A percentile compares a stretch with the other conserved stretches of the same genome.
Conservation (phyloP, 2,329 filamentous ascomycete species). For the Fusarium napiforme region DNA sequence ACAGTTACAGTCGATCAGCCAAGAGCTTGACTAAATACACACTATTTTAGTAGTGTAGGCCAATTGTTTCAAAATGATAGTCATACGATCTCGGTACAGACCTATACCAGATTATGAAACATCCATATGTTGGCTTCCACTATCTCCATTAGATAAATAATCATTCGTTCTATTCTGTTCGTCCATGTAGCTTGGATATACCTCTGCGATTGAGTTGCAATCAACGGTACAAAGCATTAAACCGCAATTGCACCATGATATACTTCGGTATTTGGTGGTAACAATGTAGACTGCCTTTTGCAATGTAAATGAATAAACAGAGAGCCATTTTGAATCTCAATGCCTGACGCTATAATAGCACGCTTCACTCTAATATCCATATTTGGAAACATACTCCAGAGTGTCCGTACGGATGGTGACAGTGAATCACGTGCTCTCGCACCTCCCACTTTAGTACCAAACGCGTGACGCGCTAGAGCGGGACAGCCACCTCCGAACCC, state of each 20-base stretch:
- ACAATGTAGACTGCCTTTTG: not conserved
- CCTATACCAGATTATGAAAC: not conserved
- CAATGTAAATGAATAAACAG: not conserved
- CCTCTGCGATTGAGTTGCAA: not conserved
- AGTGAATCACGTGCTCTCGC: constrained; percentile 44
- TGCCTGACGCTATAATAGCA: not conserved
- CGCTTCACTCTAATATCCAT: not conserved
- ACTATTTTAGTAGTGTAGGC: not conserved
- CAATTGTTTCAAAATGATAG: not conserved
- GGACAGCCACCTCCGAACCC: constrained; percentile 18
- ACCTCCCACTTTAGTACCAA: constrained; percentile 48
- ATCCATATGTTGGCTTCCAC: not conserved
- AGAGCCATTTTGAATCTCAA: not conserved
- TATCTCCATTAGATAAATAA: not conserved
- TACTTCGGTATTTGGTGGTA: not conserved
- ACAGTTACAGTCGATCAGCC: not conserved
- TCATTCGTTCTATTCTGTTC: not conserved
- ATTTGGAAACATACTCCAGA: not conserved
- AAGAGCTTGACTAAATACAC: not conserved
- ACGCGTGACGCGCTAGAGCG: constrained; percentile 47
- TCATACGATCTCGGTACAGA: not conserved
- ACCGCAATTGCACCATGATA: not conserved
- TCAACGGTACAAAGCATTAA: not conserved
- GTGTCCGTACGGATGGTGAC: not conserved
- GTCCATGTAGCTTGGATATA: not conserved